Base-by-base conservation (phyloP, 1,139 yeast genomes). In the Geotrichum citri-aurantii region DNA sequence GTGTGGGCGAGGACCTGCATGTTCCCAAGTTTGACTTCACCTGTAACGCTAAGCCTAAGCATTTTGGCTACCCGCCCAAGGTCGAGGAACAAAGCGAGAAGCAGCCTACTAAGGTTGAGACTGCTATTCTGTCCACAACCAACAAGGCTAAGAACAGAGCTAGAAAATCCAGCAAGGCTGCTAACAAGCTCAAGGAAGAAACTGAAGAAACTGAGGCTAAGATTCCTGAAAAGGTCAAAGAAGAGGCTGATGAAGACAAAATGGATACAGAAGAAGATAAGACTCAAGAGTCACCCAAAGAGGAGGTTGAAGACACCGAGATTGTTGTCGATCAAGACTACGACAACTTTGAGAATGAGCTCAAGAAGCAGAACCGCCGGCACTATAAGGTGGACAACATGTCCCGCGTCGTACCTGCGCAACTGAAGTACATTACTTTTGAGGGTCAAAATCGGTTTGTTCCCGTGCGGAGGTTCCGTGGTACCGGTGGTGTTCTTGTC, bases 101-200 rank as follows among this genome's bases (percentile, higher is more conserved):
- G 70, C 91, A 86, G 61, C 90, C 95, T 3, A 97, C 89, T 70
- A 92, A 89, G 75, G 82, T 92, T 55, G 88, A 92, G 3, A 89
- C 97, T 47, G 99, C 98, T 2, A 96, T 93, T 26, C 79, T 93
- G 63, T 90, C 97, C 1, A 93, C 98, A 0, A 93, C 99, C 1
- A 91, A 85, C 40, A 86, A 86, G 71, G 97, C 97, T 23, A 88
- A 88, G 74, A 95, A 93, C 49, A 84, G 97, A 72, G 96, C 96
- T 26, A 88, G 86, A 73, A 87, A 86, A 77, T 79, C 82, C 42
- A 63, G 61, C 49, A 70, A 67, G 48, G 70, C 69, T 26, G 48
- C 47, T 17, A 56, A 55, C 44, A 59, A 59, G 27, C 52, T 51
- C 19, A 83, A 81, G 69, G 86, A 84, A 68, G 81, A 78, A 67